Evolutionary conservation across 2,329 filamentous ascomycete species (phyloP).

Genomic region (Aspergillus awamori): DNA sequence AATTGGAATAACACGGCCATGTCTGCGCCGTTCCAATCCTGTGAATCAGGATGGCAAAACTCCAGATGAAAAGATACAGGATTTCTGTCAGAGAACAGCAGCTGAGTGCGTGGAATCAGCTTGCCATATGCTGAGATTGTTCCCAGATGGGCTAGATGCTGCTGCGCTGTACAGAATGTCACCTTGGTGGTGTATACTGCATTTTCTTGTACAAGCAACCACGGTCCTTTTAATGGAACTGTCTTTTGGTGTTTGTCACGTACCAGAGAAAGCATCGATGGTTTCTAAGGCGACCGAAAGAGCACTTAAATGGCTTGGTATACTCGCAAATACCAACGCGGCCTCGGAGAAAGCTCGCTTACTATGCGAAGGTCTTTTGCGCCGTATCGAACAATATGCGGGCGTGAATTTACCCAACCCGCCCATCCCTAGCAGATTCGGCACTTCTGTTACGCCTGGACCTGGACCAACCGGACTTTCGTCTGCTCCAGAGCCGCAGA

Average conservation of each 20-base stretch:
- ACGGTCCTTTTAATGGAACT: constrained; percentile 49
- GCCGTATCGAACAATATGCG: constrained; percentile 37
- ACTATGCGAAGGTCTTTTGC: constrained; percentile 41
- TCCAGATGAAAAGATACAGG: constrained; percentile 27
- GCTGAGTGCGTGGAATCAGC: constrained; percentile 48
- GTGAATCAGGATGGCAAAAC: constrained; percentile 31
- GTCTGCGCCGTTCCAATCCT: constrained; percentile 44
- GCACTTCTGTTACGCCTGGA: too few species aligned
- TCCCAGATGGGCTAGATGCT: constrained; percentile 45
- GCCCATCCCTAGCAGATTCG: background rate
- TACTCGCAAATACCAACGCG: constrained; percentile 34
- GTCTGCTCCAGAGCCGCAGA: background rate
- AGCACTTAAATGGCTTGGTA: constrained; percentile 38
- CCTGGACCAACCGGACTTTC: background rate
- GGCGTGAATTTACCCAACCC: constrained; percentile 33
- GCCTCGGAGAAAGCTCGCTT: constrained; percentile 38
- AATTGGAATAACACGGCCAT: constrained; percentile 48
- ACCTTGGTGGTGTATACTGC: constrained; percentile 50
- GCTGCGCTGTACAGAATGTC: constrained; percentile 40
- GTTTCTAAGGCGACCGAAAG: constrained; percentile 41
- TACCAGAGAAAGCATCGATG: constrained; percentile 44
- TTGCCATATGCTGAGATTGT: constrained; percentile 43
- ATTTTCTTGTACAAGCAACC: constrained; percentile 49
- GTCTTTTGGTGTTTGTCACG: constrained; percentile 46
- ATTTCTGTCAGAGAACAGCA: constrained; percentile 44